Conservation (phyloP, 768 basidiomycete species). For the Steccherinum ochraceum region DNA sequence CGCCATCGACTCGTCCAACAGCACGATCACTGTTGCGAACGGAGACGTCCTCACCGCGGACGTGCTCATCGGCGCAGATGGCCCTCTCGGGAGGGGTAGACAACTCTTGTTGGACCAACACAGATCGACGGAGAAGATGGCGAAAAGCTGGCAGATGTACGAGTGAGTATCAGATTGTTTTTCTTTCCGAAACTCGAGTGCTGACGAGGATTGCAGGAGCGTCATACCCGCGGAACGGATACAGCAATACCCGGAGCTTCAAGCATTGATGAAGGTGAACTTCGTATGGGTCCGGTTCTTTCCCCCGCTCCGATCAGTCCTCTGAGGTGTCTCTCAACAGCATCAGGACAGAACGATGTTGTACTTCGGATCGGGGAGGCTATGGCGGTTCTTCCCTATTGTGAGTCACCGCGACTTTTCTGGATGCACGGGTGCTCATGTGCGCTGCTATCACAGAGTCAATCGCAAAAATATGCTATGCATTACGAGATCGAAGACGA, state of each 20-base stretch:
- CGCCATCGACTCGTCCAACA: constrained; percentile 1
- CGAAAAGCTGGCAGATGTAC: neutral
- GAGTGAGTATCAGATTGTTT: neutral
- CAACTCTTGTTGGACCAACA: constrained; percentile 24
- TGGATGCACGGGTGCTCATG: neutral
- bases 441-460: neutral
- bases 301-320: too few relatives aligned
- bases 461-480: neutral
- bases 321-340: too few relatives aligned
- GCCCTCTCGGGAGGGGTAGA: constrained; percentile 36
- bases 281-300: too few relatives aligned
- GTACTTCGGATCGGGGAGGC: neutral
- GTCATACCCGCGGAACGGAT: neutral
- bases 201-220: too few relatives aligned
- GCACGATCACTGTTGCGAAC: constrained; percentile 25
- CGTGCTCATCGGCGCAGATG: constrained; percentile 58
- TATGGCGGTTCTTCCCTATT: neutral
- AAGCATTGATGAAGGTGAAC: neutral
- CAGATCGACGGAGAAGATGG: constrained; percentile 18
- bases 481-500: neutral
- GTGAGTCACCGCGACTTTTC: neutral
- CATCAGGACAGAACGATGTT: too few relatives aligned
- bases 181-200: too few relatives aligned
- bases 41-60: constrained; percentile 43
- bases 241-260: neutral